A percentile compares a stretch with the other conserved stretches of the same genome.
Conservation (phyloP, 345 rosid species). For the Salix viminalis region DNA sequence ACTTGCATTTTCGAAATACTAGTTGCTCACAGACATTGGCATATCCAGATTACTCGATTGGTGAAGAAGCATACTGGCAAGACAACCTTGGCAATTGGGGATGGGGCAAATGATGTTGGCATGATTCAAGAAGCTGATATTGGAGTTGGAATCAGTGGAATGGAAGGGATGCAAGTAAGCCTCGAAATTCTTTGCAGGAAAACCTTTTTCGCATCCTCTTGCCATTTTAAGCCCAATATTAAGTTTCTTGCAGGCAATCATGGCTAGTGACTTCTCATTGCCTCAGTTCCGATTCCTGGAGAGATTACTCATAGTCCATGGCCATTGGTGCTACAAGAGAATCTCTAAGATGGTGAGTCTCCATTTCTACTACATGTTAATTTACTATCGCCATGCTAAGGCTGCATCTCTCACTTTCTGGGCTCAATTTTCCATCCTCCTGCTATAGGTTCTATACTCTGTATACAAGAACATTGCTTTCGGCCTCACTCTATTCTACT, state of each 20-base stretch:
- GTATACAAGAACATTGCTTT: conserved; percentile 78
- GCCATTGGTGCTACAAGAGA: conserved; percentile 81
- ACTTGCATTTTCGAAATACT: background rate
- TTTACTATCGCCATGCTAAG: background rate
- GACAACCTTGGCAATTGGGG: conserved; percentile 75
- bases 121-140: conserved; percentile 97
- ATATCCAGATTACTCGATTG: conserved; percentile 55
- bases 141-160: conserved; percentile 83
- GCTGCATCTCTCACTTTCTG: background rate
- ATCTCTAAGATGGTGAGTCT: conserved; percentile 66
- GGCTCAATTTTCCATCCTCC: background rate
- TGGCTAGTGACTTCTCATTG: conserved; percentile 81
- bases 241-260: conserved; percentile 54
- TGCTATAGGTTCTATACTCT: conserved; percentile 53
- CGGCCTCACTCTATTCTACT: conserved; percentile 80
- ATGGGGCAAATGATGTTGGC: conserved; percentile 84
- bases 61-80: conserved; percentile 67
- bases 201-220: background rate
- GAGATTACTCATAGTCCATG: conserved; percentile 68
- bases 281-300: conserved; percentile 72
- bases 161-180: conserved; percentile 87
- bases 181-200: background rate
- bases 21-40: background rate
- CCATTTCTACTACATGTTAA: background rate
- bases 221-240: background rate